Evolutionary conservation across 108 stramenopile species (phyloP).

Genomic region (Seminavis robusta): DNA sequence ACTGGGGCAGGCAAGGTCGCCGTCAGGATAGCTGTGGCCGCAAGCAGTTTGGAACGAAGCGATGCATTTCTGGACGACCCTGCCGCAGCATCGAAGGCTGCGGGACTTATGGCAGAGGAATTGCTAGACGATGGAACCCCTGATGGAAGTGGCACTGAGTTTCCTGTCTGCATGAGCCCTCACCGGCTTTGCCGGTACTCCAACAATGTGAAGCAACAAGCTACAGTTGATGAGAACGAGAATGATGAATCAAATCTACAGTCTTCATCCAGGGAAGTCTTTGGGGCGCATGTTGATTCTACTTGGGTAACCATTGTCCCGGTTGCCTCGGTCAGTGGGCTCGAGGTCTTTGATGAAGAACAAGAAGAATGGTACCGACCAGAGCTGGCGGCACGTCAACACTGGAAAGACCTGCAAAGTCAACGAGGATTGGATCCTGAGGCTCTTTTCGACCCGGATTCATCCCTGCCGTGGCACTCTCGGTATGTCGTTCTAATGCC

Average conservation of each 20-base stretch:
- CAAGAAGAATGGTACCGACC: conserved; percentile 77
- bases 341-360: conserved; percentile 82
- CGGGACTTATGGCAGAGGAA: conserved; percentile 53
- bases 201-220: conserved; percentile 6
- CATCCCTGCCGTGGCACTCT: conserved; percentile 61
- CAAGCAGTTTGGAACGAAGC: conserved; percentile 50
- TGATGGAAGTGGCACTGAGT: conserved; percentile 38
- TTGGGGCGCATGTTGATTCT: conserved; percentile 80
- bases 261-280: conserved; percentile 41
- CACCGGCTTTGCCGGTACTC: conserved; percentile 72
- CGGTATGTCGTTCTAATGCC: conserved; percentile 78
- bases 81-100: conserved; percentile 48
- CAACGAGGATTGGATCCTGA: conserved; percentile 15
- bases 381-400: conserved; percentile 54
- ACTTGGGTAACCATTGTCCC: conserved; percentile 75
- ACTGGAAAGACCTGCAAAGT: conserved; percentile 35
- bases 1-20: conserved; percentile 65
- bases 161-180: conserved; percentile 73
- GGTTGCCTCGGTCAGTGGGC: conserved; percentile 66
- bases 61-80: conserved; percentile 28
- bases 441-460: too few relatives aligned
- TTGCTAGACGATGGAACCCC: conserved; percentile 75
- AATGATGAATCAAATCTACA: conserved; percentile 14
- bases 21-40: conserved; percentile 65
- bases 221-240: conserved; percentile 14